These are phyloP conservation scores for Wickerhamiella galacta DNA, from an alignment of 805 yeast species.

Conservation along the genomic window DNA sequence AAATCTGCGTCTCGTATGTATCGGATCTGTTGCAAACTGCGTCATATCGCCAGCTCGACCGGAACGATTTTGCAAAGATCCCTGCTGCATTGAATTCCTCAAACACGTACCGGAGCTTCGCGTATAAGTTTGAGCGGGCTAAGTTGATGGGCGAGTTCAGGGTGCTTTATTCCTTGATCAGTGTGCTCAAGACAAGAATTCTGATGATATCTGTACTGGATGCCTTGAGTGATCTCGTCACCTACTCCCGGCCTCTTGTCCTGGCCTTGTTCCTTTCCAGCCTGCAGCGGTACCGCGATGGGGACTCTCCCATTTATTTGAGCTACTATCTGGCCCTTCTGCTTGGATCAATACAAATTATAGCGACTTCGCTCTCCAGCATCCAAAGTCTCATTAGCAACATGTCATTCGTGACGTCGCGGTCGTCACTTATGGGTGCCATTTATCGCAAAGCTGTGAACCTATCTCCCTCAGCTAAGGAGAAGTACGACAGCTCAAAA, in stretches of 20 bases:
- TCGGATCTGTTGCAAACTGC: not conserved
- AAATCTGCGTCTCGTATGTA: not conserved
- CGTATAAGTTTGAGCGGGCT: not conserved
- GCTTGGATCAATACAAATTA: constrained; percentile 4
- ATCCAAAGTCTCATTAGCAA: constrained; percentile 3
- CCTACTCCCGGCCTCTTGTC: constrained; percentile 9
- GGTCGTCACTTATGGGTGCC: constrained; percentile 36
- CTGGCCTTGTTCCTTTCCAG: constrained; percentile 8
- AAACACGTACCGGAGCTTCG: not conserved
- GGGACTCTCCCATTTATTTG: not conserved
- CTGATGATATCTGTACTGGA: not conserved
- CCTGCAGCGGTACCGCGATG: constrained; percentile 2
- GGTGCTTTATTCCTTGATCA: not conserved
- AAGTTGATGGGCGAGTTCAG: not conserved
- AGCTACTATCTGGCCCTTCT: constrained; percentile 3
- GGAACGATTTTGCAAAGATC: not conserved
- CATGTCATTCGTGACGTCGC: constrained; percentile 2
- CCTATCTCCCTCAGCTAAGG: constrained; percentile 36
- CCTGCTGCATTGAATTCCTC: not conserved
- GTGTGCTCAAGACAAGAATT: not conserved
- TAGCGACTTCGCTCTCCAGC: constrained; percentile 1
- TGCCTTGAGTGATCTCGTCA: constrained; percentile 5
- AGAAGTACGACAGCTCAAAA: constrained; percentile 57
- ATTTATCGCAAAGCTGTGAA: constrained; percentile 49
- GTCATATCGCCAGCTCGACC: not conserved